phyloP scores from a whole-genome alignment of 805 yeast genomes.

The Scheffersomyces stipitis region DNA sequence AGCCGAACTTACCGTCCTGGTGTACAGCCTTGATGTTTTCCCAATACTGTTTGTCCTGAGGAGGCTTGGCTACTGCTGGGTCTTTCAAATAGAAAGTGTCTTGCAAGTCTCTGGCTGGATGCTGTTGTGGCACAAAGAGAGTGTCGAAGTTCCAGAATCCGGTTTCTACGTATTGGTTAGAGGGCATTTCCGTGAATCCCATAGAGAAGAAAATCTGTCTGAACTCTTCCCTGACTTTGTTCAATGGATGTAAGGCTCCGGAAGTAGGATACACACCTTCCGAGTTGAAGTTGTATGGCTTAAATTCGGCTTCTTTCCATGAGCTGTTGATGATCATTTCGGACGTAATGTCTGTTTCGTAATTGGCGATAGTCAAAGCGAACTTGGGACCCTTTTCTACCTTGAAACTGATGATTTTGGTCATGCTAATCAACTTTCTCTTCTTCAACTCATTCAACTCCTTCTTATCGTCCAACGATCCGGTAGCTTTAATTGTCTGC shows the following conservation, averaged over 20 bases:
- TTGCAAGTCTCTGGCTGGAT: slow-evolving; percentile 98
- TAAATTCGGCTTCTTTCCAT: slow-evolving; percentile 83
- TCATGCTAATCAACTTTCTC: slow-evolving; percentile 76
- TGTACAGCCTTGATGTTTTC: slow-evolving; percentile 80
- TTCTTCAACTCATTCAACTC: slow-evolving; percentile 84
- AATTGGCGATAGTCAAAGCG: slow-evolving; percentile 71
- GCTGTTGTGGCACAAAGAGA: slow-evolving; percentile 96
- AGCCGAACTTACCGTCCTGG: slow-evolving; percentile 86
- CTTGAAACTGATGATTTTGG: slow-evolving; percentile 72
- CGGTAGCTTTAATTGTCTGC: slow-evolving; percentile 53
- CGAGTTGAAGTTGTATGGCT: slow-evolving; percentile 93
- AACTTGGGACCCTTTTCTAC: slow-evolving; percentile 83
- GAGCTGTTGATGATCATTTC: slow-evolving; percentile 85
- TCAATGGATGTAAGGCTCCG: slow-evolving; percentile 96
- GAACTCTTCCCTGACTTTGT: slow-evolving; percentile 96
- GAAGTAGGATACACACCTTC: slow-evolving; percentile 85
- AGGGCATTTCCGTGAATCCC: slow-evolving; percentile 99
- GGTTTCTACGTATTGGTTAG: slow-evolving; percentile 95
- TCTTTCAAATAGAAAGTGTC: slow-evolving; percentile 98
- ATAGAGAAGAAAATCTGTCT: slow-evolving; percentile 95
- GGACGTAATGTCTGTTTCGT: slow-evolving; percentile 91
- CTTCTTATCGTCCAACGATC: slow-evolving; percentile 59
- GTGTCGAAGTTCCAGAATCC: slow-evolving; percentile 99
- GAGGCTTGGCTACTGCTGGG: slow-evolving; percentile 77
- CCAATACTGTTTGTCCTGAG: slow-evolving; percentile 79